These are phyloP conservation scores for Firmiana major DNA, from an alignment of 345 rosid genomes.

Conservation along the genomic window DNA sequence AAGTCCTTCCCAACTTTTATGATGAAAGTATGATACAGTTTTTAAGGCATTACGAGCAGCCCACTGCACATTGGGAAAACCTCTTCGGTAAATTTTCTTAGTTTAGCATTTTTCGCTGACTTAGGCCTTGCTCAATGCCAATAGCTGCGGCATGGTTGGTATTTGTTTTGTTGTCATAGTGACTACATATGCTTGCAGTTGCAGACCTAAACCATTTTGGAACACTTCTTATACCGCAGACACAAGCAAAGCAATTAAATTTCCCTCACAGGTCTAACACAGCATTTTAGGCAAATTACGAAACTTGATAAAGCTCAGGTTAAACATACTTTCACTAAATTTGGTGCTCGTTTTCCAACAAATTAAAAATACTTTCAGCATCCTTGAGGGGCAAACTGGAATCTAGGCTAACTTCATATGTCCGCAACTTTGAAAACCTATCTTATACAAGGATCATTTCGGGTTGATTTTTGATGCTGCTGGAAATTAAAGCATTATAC, in stretches of 20 bases:
- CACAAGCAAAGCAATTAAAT: not conserved
- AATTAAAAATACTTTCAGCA: not conserved
- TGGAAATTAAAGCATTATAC: not conserved
- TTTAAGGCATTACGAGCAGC: not conserved
- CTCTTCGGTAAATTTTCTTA: not conserved
- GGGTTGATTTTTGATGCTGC: not conserved
- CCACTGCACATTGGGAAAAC: not conserved
- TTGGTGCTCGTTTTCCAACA: not conserved
- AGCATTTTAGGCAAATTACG: not conserved
- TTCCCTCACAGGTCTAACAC: not conserved
- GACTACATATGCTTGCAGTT: not conserved
- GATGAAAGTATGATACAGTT: not conserved
- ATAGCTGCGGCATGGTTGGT: not conserved
- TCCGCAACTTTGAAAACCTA: not conserved
- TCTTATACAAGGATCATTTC: not conserved
- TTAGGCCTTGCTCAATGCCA: not conserved
- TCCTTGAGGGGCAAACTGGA: not conserved
- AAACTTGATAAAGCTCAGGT: not conserved
- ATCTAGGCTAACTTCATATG: not conserved
- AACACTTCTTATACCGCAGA: too few species aligned
- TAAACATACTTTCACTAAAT: not conserved
- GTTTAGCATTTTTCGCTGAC: not conserved
- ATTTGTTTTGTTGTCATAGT: not conserved
- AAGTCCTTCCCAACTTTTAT: constrained; percentile 24
- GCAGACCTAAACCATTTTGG: not conserved